These are phyloP conservation scores for Xerocomus potaroensis DNA, from an alignment of 768 basidiomycete genomes.

Conservation along the genomic window DNA sequence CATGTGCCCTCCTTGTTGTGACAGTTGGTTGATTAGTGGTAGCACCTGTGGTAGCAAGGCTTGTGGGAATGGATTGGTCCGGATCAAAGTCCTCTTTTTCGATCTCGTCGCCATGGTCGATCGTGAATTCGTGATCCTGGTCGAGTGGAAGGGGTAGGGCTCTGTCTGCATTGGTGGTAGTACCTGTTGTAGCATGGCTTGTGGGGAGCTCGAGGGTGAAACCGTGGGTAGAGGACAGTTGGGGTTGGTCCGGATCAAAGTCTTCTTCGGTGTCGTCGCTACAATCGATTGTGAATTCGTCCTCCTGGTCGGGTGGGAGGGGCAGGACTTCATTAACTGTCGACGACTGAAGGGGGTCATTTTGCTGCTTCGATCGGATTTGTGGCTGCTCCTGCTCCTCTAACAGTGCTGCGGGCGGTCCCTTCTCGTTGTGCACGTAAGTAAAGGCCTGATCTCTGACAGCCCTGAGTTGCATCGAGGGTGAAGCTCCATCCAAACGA, in stretches of 20 bases:
- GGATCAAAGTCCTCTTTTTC: conserved; percentile 29
- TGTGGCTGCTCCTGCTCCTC: too few species aligned
- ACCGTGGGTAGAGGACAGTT: conserved; percentile 24
- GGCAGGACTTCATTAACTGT: conserved; percentile 31
- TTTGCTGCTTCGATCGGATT: too few species aligned
- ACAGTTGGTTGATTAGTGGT: conserved; percentile 30
- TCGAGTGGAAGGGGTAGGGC: conserved; percentile 28
- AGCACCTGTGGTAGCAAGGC: conserved; percentile 5
- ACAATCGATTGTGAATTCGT: conserved; percentile 18
- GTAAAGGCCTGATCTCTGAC: too few species aligned
- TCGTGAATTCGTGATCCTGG: conserved; percentile 20
- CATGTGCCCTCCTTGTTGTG: conserved; percentile 70
- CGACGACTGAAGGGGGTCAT: too few species aligned
- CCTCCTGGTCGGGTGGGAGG: conserved; percentile 26
- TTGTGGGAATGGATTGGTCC: conserved; percentile 14
- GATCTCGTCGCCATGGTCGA: conserved; percentile 20
- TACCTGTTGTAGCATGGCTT: conserved; percentile 7
- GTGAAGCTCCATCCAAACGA: too few species aligned
- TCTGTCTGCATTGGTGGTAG: conserved; percentile 30
- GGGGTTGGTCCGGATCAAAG: conserved; percentile 22
- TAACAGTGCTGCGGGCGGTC: too few species aligned
- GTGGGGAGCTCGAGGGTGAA: conserved; percentile 18
- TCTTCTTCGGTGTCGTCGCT: conserved; percentile 25
- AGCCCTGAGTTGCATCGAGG: too few species aligned
- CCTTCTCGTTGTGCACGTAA: too few species aligned